Base-by-base conservation (phyloP, 495 filamentous ascomycete genomes). In the Xylaria castorea region DNA sequence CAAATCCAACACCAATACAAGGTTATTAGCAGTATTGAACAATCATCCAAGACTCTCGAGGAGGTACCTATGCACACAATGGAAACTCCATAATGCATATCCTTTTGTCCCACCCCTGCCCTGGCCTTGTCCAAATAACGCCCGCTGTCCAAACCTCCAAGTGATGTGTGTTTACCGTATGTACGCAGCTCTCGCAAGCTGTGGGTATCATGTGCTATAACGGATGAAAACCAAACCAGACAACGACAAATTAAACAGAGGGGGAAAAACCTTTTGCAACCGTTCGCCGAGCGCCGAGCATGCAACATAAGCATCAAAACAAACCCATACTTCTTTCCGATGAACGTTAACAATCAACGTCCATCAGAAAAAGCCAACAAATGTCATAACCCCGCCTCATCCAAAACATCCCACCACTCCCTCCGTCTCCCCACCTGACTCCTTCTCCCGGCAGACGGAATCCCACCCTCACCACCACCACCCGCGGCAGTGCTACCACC, bases 391-490 rank as follows among this genome's bases (percentile, higher is more conserved):
- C n/a, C 30, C 57, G 20, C 76, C 62, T 78, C 77, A 12, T 80
- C 76, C 38, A 79, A 61, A 58, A 73, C 73, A 72, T 88, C 86
- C 78, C 78, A 80, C 78, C 78, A 80, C 72, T 78, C 76, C 71
- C 79, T 76, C 75, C 53, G 73, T 32, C 30, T 57, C 34, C 40
- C 63, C 27, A 63, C 5, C 53, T 71, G 9, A 70, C 72, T 74
- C 80, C 76, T 40, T 70, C 71, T 20, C 66, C 75, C 38, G n/a
- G 74, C 16, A 34, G 58, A n/a, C 27, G 22, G 25, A 34, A 4
- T 71, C 22, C 61, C n/a, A n/a, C n/a, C 32, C 30, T 62, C 66
- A 7, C 60, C 48, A 34, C 60, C 48, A 34, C 42, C 16, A 7
- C 58, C 68, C 20, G 22, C 57, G 14, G 25, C 25, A 20, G 16